Base-by-base conservation (phyloP, 2,329 filamentous ascomycete genomes). In the Dothideomycetes sp. region DNA sequence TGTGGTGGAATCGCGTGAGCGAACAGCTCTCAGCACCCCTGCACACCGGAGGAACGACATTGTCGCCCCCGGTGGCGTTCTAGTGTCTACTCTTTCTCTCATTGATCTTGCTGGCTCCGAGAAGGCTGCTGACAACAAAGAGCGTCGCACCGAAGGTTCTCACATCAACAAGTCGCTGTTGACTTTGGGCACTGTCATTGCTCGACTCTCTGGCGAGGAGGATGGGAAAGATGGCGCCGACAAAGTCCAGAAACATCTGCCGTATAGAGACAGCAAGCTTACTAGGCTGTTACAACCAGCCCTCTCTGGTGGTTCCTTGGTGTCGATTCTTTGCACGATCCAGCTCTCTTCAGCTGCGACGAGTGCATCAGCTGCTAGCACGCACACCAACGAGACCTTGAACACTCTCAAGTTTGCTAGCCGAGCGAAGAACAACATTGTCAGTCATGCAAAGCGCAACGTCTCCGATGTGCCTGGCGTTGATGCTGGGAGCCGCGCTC, bases 101-200 rank as follows among this genome's bases (percentile, higher is more conserved):
- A 98, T 98, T 48, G 91, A 98, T 72, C 68, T 98, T 50, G 91
- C 91, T 40, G 91, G 91, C 30, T 96, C 91, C 0, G 91, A 98
- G 59, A 86, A 89, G 61, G 91, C 91, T 31, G 91, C 91, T 3
- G 91, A 96, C 54, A 84, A 81, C 40, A 98, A 96, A 59, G 91
- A 96, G 64, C 77, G 91, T 38, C 76, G 91, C 34, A 85, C 86
- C 12, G 91, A 98, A 63, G 91, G 91, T 47, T 89, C 89, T 10
- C 91, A 98, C 58, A 98, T 98, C 65, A 98, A 98, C 69, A 96
- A 96, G 66, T 95, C 87, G 59, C 65, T 98, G 54, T 75, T 98
- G 43, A 98, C 91, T 0, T 69, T 98, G 3, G 91, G 91, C 37
- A 98, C 86, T 1, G 91, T 98, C 53, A 95, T 98, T 57, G 84